Conservation (phyloP, 225 moss, liverwort and hornwort species). For the Thuidium tamariscinum region DNA sequence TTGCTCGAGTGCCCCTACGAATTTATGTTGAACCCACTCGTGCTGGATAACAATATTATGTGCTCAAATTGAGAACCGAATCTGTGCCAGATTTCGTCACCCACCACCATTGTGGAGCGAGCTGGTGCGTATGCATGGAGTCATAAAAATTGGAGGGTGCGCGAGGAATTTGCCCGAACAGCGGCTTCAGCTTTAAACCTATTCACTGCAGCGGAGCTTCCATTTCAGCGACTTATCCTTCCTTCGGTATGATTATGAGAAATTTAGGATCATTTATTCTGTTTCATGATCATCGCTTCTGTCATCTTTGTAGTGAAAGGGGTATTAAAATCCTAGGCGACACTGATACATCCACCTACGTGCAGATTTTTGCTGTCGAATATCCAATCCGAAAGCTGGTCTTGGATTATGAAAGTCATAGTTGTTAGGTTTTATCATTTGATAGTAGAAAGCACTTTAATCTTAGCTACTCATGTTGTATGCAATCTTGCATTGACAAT, state of each 20-base stretch:
- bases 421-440: not conserved
- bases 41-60: not conserved
- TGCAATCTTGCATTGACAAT: not conserved
- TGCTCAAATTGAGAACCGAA: not conserved
- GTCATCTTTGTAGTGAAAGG: not conserved
- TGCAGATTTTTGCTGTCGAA: not conserved
- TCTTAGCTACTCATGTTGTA: not conserved
- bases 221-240: conserved; percentile 81
- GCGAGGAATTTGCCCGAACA: conserved; percentile 94
- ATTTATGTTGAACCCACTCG: not conserved
- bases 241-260: conserved; percentile 51
- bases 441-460: not conserved
- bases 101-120: conserved; percentile 83
- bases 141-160: conserved; percentile 91
- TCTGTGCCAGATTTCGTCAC: conserved; percentile 72
- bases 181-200: conserved; percentile 92
- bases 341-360: not conserved
- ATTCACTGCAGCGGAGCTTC: conserved; percentile 86
- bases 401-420: not conserved
- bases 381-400: not conserved
- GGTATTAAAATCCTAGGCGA: not conserved
- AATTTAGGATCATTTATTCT: not conserved
- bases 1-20: not conserved
- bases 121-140: conserved; percentile 79
- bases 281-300: not conserved